Evolutionary conservation across 805 yeast genomes (phyloP).

Genomic region (Ogataea haglerorum): DNA sequence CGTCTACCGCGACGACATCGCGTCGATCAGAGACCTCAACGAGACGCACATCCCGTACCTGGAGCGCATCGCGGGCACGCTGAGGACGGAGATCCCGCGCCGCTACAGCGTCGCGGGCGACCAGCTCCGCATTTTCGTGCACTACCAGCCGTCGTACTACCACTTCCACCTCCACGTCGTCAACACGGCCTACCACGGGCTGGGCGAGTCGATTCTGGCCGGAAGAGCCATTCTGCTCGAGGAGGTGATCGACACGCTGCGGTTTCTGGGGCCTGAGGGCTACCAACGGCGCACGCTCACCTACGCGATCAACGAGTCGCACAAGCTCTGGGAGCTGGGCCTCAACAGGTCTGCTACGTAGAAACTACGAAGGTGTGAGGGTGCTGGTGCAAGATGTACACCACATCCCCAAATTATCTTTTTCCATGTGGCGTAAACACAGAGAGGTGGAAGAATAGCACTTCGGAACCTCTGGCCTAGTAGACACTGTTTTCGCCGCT

Average conservation of each 20-base stretch:
- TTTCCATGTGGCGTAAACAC: slow-evolving; percentile 12
- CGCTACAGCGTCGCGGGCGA: slow-evolving; percentile 49
- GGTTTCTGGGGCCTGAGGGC: slow-evolving; percentile 52
- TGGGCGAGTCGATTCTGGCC: slow-evolving; percentile 61
- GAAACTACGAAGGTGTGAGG: not conserved
- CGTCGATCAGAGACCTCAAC: slow-evolving; percentile 73
- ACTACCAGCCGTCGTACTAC: slow-evolving; percentile 94
- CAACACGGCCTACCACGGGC: slow-evolving; percentile 63
- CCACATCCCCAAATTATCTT: not conserved
- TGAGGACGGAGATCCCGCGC: slow-evolving; percentile 45
- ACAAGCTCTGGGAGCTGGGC: slow-evolving; percentile 60
- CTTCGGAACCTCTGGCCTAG: not conserved
- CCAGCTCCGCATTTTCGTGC: slow-evolving; percentile 74
- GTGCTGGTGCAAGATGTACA: slow-evolving; percentile 5
- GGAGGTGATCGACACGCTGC: slow-evolving; percentile 72
- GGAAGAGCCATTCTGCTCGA: slow-evolving; percentile 84
- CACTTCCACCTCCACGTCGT: slow-evolving; percentile 94
- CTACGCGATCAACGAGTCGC: slow-evolving; percentile 72
- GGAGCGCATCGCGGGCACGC: slow-evolving; percentile 40
- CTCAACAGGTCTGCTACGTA: slow-evolving; percentile 14
- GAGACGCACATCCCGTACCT: slow-evolving; percentile 58
- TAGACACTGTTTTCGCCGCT: not conserved
- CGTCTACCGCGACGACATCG: slow-evolving; percentile 63
- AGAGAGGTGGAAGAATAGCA: slow-evolving; percentile 3
- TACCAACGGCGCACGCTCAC: slow-evolving; percentile 55